Base-by-base conservation (phyloP, 2,329 filamentous ascomycete species). In the Dactylella cylindrospora region DNA sequence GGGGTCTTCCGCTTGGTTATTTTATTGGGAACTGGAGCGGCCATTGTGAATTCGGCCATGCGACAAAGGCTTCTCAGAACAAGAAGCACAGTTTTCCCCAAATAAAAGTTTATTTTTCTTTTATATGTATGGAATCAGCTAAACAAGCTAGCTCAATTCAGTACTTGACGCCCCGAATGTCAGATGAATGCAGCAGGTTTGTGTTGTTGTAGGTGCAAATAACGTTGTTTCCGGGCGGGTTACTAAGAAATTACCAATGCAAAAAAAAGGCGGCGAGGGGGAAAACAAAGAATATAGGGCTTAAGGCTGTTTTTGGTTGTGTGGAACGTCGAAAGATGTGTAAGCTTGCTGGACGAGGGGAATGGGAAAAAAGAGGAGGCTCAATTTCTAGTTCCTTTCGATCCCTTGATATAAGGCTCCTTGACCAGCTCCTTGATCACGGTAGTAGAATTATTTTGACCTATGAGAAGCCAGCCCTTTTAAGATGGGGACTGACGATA, bases 201-300 rank as follows among this genome's bases (percentile, higher is more conserved):
- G 57, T 35, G 49, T 61, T 61, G 57, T 49, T 45, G 57, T 52
- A 53, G 49, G 49, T 62, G 49, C 15, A 49, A 52, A 62, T 49
- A 62, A 62, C 57, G 57, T 62, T 62, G 47, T 13, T 15, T 6
- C 22, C 15, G 3, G 36, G 36, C 10, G 6, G 36, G 49, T 62
- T 41, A 62, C 57, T 62, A 62, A 62, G 57, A 28, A 50, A 62
- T 62, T 62, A 62, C 57, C 57, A 62, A 62, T 61, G 49, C 49
- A 17, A 54, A 32, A 53, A n/a, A n/a, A n/a, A n/a, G n/a, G n/a
- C n/a, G 55, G 55, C 41, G 36, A 53, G 47, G 33, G n/a, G n/a
- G n/a, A n/a, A 41, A 53, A 53, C 46, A 53, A 61, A 40, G 44
- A 47, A 29, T 44, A 53, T 61, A 52, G 55, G 41, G 54, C 45